Conservation (phyloP, 306 rosid genomes). For the Casuarina cunninghamiana region DNA sequence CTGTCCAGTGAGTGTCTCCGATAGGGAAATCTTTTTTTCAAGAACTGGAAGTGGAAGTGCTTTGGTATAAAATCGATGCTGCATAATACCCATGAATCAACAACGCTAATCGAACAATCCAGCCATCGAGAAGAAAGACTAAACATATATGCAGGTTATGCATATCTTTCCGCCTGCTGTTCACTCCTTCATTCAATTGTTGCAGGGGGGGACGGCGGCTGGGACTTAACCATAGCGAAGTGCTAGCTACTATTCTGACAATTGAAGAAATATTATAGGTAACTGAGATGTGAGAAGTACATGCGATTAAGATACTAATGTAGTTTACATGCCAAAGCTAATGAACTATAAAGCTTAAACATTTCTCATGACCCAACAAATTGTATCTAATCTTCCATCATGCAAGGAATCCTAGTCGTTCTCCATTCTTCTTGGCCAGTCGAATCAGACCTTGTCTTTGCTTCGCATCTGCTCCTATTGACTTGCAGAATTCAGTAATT, state of each 20-base stretch:
- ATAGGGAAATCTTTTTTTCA: no score
- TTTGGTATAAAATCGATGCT: no score
- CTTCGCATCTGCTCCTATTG: slow-evolving; percentile 95
- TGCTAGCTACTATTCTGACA: slow-evolving; percentile 5
- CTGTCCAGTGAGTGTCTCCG: no score
- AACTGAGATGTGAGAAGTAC: slow-evolving; percentile 38
- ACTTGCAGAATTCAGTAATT: slow-evolving; percentile 95
- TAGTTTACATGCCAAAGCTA: slow-evolving; percentile 42
- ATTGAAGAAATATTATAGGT: slow-evolving; percentile 35
- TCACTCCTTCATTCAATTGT: no score
- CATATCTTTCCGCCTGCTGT: no score
- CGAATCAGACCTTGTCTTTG: slow-evolving; percentile 97
- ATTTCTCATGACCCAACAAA: slow-evolving; percentile 40
- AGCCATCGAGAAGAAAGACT: no score
- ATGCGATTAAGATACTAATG: slow-evolving; percentile 31
- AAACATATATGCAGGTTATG: no score
- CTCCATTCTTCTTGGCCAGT: slow-evolving; percentile 98
- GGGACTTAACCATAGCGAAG: not conserved
- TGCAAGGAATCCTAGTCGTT: slow-evolving; percentile 94
- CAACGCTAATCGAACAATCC: no score
- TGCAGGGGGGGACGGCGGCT: no score
- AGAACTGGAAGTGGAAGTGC: no score
- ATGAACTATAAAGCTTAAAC: slow-evolving; percentile 28
- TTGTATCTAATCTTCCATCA: slow-evolving; percentile 31
- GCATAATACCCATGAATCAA: no score